phyloP scores from a whole-genome alignment of 208 protist genomes.

The Tritrichomonas musculus region DNA sequence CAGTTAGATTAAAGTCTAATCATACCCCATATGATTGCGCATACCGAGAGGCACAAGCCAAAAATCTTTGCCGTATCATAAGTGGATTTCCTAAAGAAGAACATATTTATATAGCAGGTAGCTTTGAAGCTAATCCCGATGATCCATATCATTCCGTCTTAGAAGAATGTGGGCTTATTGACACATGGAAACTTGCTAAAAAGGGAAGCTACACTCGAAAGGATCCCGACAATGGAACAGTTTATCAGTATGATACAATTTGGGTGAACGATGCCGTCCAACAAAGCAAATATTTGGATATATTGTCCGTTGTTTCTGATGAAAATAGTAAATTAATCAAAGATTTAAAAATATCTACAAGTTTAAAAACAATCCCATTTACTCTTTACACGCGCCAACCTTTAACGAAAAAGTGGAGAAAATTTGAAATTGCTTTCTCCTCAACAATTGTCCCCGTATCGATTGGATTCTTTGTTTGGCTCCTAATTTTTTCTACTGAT shows the following conservation, averaged over 20 bases:
- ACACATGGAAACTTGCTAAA: neutral
- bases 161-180: neutral
- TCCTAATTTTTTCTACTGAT: neutral
- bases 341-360: too few relatives aligned
- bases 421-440: neutral
- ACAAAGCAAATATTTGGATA: neutral
- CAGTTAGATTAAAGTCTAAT: neutral
- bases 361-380: neutral
- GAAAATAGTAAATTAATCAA: too few relatives aligned
- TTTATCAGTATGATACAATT: neutral
- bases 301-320: neutral
- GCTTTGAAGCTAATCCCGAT: neutral
- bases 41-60: neutral
- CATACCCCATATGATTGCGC: neutral
- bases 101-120: neutral
- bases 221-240: neutral
- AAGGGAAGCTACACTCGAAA: neutral
- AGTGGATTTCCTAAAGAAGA: neutral
- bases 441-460: neutral
- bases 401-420: neutral
- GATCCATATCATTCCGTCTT: neutral
- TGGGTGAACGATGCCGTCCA: neutral
- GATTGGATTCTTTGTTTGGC: neutral
- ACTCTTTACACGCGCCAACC: neutral
- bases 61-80: neutral